phyloP scores from a whole-genome alignment of 371 early-diverging fungal species.

The Zopfochytrium polystomum region DNA sequence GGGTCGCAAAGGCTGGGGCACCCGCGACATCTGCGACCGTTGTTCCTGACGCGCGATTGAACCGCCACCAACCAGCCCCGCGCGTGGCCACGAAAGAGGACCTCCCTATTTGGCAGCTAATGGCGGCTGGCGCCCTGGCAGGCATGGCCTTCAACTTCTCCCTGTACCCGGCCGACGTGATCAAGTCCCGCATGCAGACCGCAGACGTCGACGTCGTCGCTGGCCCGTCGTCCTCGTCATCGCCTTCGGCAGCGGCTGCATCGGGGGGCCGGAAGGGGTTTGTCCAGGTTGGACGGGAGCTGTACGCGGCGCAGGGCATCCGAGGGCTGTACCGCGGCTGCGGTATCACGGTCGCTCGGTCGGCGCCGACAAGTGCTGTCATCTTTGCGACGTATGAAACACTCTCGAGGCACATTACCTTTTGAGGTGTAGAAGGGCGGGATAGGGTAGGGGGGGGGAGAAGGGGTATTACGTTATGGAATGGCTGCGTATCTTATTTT shows the following conservation, averaged over 20 bases:
- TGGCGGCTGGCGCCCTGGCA: slow-evolving; percentile 86
- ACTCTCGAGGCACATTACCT: slow-evolving; percentile 3
- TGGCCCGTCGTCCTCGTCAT: too few relatives aligned
- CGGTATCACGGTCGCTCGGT: slow-evolving; percentile 85
- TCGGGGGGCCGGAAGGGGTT: slow-evolving; percentile 13
- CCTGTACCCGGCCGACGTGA: slow-evolving; percentile 91
- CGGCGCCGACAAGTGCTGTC: slow-evolving; percentile 88
- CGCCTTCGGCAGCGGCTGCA: too few relatives aligned
- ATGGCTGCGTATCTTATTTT: too few relatives aligned
- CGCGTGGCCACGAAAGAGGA: slow-evolving; percentile 40
- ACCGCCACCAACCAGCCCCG: not conserved
- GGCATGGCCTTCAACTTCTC: slow-evolving; percentile 88
- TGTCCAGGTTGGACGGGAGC: slow-evolving; percentile 44
- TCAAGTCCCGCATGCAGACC: slow-evolving; percentile 93
- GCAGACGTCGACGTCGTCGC: too few relatives aligned
- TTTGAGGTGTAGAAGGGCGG: too few relatives aligned
- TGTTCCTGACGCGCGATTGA: too few relatives aligned
- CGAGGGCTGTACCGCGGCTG: slow-evolving; percentile 89
- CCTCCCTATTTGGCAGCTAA: slow-evolving; percentile 56
- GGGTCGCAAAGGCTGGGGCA: too few relatives aligned
- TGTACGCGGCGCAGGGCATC: slow-evolving; percentile 78
- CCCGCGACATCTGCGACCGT: not conserved
- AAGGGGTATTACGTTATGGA: too few relatives aligned
- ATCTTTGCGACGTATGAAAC: slow-evolving; percentile 72
- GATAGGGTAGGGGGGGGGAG: too few relatives aligned